A percentile compares a stretch with the other conserved stretches of the same genome.
These are phyloP conservation scores for Apiospora marii DNA, from an alignment of 2,329 filamentous ascomycete genomes.

Conservation along the genomic window DNA sequence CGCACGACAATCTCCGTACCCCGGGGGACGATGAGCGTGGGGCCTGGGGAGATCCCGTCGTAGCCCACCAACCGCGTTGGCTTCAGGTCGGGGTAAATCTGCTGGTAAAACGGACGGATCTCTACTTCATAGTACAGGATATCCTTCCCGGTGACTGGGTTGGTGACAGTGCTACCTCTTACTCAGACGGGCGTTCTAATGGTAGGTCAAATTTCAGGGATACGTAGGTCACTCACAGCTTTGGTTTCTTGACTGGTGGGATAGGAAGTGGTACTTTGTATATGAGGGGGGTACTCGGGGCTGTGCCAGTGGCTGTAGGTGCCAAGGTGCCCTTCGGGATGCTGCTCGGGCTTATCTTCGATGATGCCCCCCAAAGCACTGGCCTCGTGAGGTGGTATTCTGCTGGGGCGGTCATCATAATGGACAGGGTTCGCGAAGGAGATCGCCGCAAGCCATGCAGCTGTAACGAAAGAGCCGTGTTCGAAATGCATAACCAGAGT, in stretches of 20 bases:
- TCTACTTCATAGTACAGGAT: slow-evolving; percentile 46
- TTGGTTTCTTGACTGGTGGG: slow-evolving; percentile 50
- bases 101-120: slow-evolving; percentile 41
- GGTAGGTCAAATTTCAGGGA: too few species aligned
- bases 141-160: slow-evolving; percentile 44
- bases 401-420: too few species aligned
- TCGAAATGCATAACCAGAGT: too few species aligned
- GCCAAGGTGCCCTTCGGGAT: slow-evolving; percentile 29
- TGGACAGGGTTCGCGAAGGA: too few species aligned
- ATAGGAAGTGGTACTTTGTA: slow-evolving; percentile 53
- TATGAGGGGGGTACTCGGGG: slow-evolving; percentile 47
- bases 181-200: neutral
- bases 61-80: slow-evolving; percentile 52
- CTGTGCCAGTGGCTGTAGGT: slow-evolving; percentile 35
- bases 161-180: slow-evolving; percentile 40
- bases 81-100: slow-evolving; percentile 47
- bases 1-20: slow-evolving; percentile 62
- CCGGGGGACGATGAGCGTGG: slow-evolving; percentile 56
- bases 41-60: slow-evolving; percentile 62
- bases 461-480: too few species aligned
- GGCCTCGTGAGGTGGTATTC: too few species aligned
- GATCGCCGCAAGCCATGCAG: too few species aligned
- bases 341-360: slow-evolving; percentile 28
- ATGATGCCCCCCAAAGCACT: slow-evolving; percentile 26
- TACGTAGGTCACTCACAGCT: slow-evolving; percentile 43